phyloP scores from a whole-genome alignment of 345 rosid species.

The Laguncularia racemosa region DNA sequence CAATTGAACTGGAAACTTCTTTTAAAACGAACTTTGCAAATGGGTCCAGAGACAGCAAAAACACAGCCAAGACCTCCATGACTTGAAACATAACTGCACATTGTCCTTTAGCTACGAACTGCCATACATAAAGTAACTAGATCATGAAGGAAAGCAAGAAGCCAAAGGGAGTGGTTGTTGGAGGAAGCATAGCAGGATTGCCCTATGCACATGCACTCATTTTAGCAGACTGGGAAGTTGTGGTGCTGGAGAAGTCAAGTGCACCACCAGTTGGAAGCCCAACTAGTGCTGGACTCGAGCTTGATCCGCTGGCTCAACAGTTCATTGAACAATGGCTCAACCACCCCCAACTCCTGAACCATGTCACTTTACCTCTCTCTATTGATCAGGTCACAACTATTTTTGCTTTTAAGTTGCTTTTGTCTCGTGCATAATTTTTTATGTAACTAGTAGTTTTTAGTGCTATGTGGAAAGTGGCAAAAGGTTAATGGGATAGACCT shows the following conservation, averaged over 20 bases:
- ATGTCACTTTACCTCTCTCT: conserved; percentile 42
- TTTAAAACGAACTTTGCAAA: too few relatives aligned
- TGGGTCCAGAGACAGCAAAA: too few relatives aligned
- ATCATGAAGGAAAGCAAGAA: not conserved
- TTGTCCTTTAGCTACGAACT: too few relatives aligned
- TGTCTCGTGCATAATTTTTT: too few relatives aligned
- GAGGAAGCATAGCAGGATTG: conserved; percentile 78
- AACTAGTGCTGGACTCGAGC: conserved; percentile 73
- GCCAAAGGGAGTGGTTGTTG: conserved; percentile 50
- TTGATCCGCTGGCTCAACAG: conserved; percentile 41
- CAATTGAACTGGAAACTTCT: too few relatives aligned
- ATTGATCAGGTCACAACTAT: conserved; percentile 39
- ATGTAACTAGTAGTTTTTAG: conserved; percentile 11
- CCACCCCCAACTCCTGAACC: conserved; percentile 31
- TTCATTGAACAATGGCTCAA: conserved; percentile 57
- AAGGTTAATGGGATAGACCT: too few relatives aligned
- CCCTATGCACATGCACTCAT: conserved; percentile 65
- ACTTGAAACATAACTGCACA: too few relatives aligned
- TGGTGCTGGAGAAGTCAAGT: conserved; percentile 50
- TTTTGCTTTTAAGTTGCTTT: too few relatives aligned
- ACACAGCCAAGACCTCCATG: too few relatives aligned
- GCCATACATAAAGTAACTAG: too few relatives aligned
- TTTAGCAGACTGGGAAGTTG: conserved; percentile 58
- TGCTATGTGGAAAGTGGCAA: too few relatives aligned
- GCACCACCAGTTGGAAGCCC: conserved; percentile 64